Base-by-base conservation (phyloP, 257 asterid genomes). In the Nicotiana benthamiana region DNA sequence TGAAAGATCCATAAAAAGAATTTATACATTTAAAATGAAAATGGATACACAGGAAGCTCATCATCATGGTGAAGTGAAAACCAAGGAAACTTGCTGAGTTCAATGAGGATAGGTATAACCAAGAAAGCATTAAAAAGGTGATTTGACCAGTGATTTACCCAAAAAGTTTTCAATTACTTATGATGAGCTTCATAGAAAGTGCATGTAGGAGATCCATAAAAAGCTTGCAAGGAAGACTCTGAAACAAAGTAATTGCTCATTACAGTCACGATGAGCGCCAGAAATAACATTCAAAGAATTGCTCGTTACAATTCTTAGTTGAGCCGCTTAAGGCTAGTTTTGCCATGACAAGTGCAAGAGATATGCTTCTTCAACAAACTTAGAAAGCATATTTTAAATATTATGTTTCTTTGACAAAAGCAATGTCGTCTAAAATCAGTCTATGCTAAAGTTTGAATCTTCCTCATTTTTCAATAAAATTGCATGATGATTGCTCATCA, bases 41-140 rank as follows among this genome's bases (percentile, higher is more conserved):
- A 43, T 70, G 77, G 77, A 53, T 70, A 53, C 77, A 72, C 52
- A 13, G 61, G 61, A 74, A 48, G 61, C 61, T 48, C 79, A 8
- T 48, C 79, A 74, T 48, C 61, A 74, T 7, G 79, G 61, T 48
- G 43, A 74, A 74, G 79, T 1, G 61, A 26, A 48, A 70, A 8
- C 60, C 59, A 74, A 32, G 24, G 60, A 24, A 72, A 4, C 26
- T 48, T 3, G 1, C 59, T 6, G 43, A 48, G 17, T 24, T 51
- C 56, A 51, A 51, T 2, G 26, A 48, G 78, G 26, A 48, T 46
- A 72, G 61, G 43, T 52, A 51, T 74, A 24, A 48, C 9, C 4
- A 74, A 43, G 8, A 43, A 2, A 48, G 79, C 40, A 74, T 2
- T 7, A 74, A 51, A 46, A 74, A 74, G 61, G 40, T 74, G 26